phyloP scores from a whole-genome alignment of 129 eudicot species.

The Smallanthus sonchifolius region DNA sequence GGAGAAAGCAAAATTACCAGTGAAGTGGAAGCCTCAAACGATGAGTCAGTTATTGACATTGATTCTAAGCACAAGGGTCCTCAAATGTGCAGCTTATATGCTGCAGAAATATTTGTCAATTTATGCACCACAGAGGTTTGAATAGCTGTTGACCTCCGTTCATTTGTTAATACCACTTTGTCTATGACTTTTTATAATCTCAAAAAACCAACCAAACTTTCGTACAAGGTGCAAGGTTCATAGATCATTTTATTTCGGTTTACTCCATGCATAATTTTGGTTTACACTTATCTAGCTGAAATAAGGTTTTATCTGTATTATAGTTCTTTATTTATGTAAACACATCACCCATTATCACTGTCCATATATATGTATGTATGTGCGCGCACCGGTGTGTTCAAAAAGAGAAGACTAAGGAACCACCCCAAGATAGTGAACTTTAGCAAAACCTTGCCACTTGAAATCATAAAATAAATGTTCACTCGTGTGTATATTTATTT shows the following conservation, averaged over 20 bases:
- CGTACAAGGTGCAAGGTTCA: background rate
- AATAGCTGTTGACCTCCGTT: conserved; percentile 29
- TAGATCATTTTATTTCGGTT: background rate
- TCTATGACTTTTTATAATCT: conserved; percentile 1
- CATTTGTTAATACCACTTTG: conserved; percentile 25
- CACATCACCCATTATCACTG: no score
- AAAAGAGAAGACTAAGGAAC: background rate
- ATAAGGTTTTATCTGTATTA: background rate
- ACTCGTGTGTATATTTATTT: conserved; percentile 1
- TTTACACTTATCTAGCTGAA: background rate
- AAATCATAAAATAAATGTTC: background rate
- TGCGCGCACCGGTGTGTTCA: background rate
- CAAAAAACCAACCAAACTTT: background rate
- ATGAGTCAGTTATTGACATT: conserved; percentile 44
- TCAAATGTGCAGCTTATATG: conserved; percentile 79
- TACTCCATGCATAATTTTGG: background rate
- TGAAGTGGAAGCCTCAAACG: conserved; percentile 33
- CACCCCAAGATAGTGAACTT: background rate
- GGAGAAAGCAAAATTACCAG: conserved; percentile 30
- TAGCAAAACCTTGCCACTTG: background rate
- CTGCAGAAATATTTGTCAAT: conserved; percentile 49
- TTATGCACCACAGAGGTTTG: conserved; percentile 68
- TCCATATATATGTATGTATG: no score
- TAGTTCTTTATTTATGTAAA: no score
- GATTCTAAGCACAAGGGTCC: conserved; percentile 74